phyloP scores from a whole-genome alignment of 768 basidiomycete genomes.

The Pluteus cervinus region DNA sequence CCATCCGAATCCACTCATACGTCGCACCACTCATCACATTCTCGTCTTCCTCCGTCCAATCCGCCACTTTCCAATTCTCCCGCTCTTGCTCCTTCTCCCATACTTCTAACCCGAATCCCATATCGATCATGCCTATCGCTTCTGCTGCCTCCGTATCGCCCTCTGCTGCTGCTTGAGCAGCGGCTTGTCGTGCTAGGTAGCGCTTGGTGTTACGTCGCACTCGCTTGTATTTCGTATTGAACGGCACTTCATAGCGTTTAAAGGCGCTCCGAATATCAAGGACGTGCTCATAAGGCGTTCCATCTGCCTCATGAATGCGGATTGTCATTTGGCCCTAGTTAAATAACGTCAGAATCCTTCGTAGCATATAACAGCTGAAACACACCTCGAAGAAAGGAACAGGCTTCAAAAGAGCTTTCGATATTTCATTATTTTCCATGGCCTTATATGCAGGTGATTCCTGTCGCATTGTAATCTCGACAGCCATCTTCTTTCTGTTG shows the following conservation, averaged over 20 bases:
- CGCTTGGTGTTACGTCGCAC: slow-evolving; percentile 94
- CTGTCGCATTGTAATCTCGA: slow-evolving; percentile 93
- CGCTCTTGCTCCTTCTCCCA: slow-evolving; percentile 96
- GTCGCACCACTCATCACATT: slow-evolving; percentile 90
- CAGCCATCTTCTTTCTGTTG: slow-evolving; percentile 97
- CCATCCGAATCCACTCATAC: slow-evolving; percentile 99
- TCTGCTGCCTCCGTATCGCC: slow-evolving; percentile 90
- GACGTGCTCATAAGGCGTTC: slow-evolving; percentile 98
- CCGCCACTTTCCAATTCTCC: slow-evolving; percentile 93
- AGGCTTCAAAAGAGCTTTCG: slow-evolving; percentile 67
- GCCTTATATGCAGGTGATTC: slow-evolving; percentile 73
- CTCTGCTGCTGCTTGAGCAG: slow-evolving; percentile 88
- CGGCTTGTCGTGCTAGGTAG: slow-evolving; percentile 89
- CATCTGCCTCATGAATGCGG: slow-evolving; percentile 98
- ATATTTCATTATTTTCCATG: slow-evolving; percentile 63
- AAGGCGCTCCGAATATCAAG: slow-evolving; percentile 81
- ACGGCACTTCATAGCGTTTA: slow-evolving; percentile 96
- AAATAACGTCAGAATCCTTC: neutral
- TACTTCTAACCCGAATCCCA: slow-evolving; percentile 88
- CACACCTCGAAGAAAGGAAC: slow-evolving; percentile 83
- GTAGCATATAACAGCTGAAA: slow-evolving; percentile 2
- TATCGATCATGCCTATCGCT: slow-evolving; percentile 90
- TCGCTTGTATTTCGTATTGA: slow-evolving; percentile 97
- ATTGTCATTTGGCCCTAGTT: slow-evolving; percentile 93
- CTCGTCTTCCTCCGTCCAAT: slow-evolving; percentile 98